Base-by-base conservation (phyloP, 177 flowering plant species). In the Tripterygium wilfordii region DNA sequence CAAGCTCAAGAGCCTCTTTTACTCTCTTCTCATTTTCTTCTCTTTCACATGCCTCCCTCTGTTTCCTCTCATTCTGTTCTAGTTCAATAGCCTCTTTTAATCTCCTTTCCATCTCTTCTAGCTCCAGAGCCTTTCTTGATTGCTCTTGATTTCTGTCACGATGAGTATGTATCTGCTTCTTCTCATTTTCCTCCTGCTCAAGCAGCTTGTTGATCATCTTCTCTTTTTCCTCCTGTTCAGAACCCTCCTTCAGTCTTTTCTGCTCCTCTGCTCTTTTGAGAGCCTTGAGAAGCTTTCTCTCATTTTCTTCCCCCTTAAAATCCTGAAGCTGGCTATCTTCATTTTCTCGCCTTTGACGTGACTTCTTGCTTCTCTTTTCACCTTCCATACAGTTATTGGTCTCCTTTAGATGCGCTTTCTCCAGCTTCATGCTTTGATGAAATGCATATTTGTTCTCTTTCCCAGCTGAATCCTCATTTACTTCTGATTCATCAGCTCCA, bases 141-240 rank as follows among this genome's bases (percentile, higher is more conserved):
- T 27, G 38, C 51, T 35, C 36, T 42, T 57, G 52, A 39, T n/a
- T n/a, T n/a, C n/a, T n/a, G n/a, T 2, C 18, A 12, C 26, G 47
- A 35, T 16, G 14, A 17, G 36, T 51, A 53, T 44, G 48, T 10
- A 15, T 37, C 7, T 2, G 33, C 39, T 46, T 45, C 40, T 18
- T 42, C 53, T 48, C 42, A 18, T 8, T 37, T 32, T 45, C 54
- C 24, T 37, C 45, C 10, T 38, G 24, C 22, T 48, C 40, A 16
- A 0, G 30, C 3, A 32, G 54, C 54, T 41, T 40, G 28, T 44
- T 19, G 5, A 38, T 56, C 45, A 53, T n/a, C n/a, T n/a, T 51
- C 44, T 63, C 68, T 17, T 47, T 39, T 48, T 67, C 67, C 39
- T 55, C 61, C 56, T 10, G 18, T 36, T 49, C 68, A 35, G 13